A percentile compares a stretch with the other conserved stretches of the same genome.
Conservation (phyloP, 2,329 filamentous ascomycete genomes). For the Aureobasidium vineae region DNA sequence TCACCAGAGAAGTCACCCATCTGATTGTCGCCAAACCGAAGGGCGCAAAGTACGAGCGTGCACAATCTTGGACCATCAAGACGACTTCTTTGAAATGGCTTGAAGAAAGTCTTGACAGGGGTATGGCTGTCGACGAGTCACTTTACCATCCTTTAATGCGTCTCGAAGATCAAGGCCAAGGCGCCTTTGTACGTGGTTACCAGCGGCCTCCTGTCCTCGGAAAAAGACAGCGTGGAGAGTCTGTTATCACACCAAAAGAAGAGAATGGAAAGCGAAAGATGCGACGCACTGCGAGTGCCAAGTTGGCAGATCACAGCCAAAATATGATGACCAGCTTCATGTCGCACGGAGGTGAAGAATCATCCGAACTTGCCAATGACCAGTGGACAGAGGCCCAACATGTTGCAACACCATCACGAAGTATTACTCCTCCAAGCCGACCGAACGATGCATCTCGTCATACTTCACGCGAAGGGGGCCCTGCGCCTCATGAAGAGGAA, state of each 20-base stretch:
- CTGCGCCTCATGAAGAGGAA: conserved; percentile 10
- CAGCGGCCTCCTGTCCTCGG: conserved; percentile 40
- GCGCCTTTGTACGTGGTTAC: conserved; percentile 55
- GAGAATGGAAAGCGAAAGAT: conserved; percentile 73
- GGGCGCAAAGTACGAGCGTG: conserved; percentile 87
- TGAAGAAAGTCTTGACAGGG: conserved; percentile 73
- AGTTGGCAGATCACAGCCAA: conserved; percentile 74
- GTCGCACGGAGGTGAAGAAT: conserved; percentile 32
- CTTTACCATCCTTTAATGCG: conserved; percentile 76
- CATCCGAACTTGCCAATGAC: background rate
- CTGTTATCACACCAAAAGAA: conserved; percentile 31
- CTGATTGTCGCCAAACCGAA: conserved; percentile 75
- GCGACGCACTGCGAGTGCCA: conserved; percentile 81
- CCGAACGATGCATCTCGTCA: background rate
- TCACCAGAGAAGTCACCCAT: conserved; percentile 83
- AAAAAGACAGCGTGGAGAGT: conserved; percentile 53
- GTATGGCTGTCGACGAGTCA: conserved; percentile 87
- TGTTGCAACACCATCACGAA: background rate
- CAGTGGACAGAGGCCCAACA: conserved; percentile 19
- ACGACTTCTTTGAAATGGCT: conserved; percentile 85
- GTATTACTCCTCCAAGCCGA: background rate
- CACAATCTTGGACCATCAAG: conserved; percentile 75
- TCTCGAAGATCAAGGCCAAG: conserved; percentile 67
- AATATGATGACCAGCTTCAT: conserved; percentile 91
- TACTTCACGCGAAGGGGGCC: background rate